Evolutionary conservation across 371 early-diverging fungal genomes (phyloP).

Genomic region (Haplosporangium sp.): DNA sequence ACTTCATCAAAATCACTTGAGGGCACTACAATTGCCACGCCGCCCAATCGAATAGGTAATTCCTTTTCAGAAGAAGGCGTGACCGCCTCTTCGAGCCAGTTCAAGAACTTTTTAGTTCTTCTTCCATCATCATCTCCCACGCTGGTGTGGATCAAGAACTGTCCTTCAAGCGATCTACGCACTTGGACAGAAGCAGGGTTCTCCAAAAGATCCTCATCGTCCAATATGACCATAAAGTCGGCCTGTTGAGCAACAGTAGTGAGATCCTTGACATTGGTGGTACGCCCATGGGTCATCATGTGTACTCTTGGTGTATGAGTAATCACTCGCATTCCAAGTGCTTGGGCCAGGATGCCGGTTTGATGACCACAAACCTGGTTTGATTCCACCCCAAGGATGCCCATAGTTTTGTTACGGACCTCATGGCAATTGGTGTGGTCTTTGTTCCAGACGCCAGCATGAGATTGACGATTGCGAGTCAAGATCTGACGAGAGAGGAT

Average conservation of each 20-base stretch:
- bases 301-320: conserved; percentile 49
- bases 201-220: conserved; percentile 44
- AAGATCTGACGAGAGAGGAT: conserved; percentile 53
- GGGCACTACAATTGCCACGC: conserved; percentile 50
- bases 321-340: conserved; percentile 51
- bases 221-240: conserved; percentile 50
- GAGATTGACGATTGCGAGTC: conserved; percentile 45
- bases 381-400: conserved; percentile 45
- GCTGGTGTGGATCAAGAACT: conserved; percentile 48
- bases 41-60: conserved; percentile 36
- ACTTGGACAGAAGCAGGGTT: conserved; percentile 49
- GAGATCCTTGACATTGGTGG: conserved; percentile 51
- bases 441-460: conserved; percentile 50
- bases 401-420: conserved; percentile 53
- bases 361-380: conserved; percentile 45
- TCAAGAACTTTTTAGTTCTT: conserved; percentile 47
- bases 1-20: conserved; percentile 50
- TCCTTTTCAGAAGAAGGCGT: conserved; percentile 28
- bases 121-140: conserved; percentile 49
- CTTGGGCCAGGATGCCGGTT: conserved; percentile 51
- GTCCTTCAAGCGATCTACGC: conserved; percentile 38
- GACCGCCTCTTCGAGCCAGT: conserved; percentile 48
- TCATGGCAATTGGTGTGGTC: conserved; percentile 55
- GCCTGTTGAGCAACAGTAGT: conserved; percentile 44
- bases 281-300: conserved; percentile 53